phyloP scores from a whole-genome alignment of 2,329 filamentous ascomycete genomes.

The Lachnellula cervina region DNA sequence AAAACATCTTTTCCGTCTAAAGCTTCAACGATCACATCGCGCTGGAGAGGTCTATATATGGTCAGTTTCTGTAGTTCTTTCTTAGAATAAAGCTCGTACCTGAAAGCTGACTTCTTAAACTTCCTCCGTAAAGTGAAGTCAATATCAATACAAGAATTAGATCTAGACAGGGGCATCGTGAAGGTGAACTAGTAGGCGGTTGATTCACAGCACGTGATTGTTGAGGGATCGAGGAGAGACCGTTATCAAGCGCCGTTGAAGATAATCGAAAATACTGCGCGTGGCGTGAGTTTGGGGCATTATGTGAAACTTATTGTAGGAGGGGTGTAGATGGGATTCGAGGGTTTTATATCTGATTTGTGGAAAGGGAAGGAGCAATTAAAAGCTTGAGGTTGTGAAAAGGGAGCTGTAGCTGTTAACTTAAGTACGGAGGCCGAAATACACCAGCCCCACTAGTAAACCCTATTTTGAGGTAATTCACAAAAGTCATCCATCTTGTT shows the following conservation, averaged over 20 bases:
- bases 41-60: slow-evolving; percentile 66
- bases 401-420: too few relatives aligned
- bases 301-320: background rate
- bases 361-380: background rate
- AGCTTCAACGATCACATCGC: slow-evolving; percentile 80
- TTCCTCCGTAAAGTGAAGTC: slow-evolving; percentile 70
- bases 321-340: background rate
- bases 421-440: background rate
- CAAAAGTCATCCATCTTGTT: background rate
- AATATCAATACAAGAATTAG: slow-evolving; percentile 55
- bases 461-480: background rate
- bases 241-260: background rate
- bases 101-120: slow-evolving; percentile 69
- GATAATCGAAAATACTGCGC: background rate
- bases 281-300: background rate
- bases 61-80: slow-evolving; percentile 8
- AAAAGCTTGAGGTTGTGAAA: background rate
- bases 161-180: slow-evolving; percentile 37
- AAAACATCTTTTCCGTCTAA: slow-evolving; percentile 86
- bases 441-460: background rate
- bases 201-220: background rate
- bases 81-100: slow-evolving; percentile 40
- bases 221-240: background rate
- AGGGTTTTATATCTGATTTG: background rate
- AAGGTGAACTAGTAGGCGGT: background rate